Percentiles rank a stretch among this genome's conserved stretches.
phyloP scores from a whole-genome alignment of 768 basidiomycete genomes.

The Boletus patriciae region DNA sequence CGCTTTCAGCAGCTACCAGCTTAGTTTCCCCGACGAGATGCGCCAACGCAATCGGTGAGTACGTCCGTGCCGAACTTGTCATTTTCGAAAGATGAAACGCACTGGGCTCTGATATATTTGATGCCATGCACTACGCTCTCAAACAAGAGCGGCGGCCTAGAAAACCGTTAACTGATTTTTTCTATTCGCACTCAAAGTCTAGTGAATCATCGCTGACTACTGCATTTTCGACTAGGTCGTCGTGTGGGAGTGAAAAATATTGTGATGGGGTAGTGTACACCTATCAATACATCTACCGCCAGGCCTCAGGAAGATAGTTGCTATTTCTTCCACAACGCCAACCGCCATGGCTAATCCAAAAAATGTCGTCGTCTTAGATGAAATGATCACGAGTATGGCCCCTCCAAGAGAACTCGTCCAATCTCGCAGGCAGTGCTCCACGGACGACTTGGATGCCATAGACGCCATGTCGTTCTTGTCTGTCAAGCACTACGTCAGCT shows the following conservation, averaged over 20 bases:
- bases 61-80: background rate
- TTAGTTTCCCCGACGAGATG: background rate
- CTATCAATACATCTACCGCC: background rate
- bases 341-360: too few relatives aligned
- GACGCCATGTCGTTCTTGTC: slow-evolving; percentile 91
- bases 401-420: slow-evolving; percentile 59
- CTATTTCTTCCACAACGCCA: too few relatives aligned
- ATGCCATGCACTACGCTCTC: slow-evolving; percentile 56
- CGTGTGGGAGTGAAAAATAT: background rate
- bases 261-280: slow-evolving; percentile 1
- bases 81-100: slow-evolving; percentile 48
- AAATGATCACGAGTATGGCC: slow-evolving; percentile 62
- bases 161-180: slow-evolving; percentile 60
- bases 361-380: slow-evolving; percentile 40
- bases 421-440: slow-evolving; percentile 30
- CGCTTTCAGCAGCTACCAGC: too few relatives aligned
- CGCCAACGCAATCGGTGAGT: background rate
- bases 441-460: too few relatives aligned
- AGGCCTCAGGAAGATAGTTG: too few relatives aligned
- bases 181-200: background rate
- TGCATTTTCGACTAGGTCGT: background rate
- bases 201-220: slow-evolving; percentile 8
- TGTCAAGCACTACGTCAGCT: slow-evolving; percentile 82
- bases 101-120: slow-evolving; percentile 59
- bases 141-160: slow-evolving; percentile 55